Evolutionary conservation across 129 eudicot genomes (phyloP).

Genomic region (Scalesia atractyloides): DNA sequence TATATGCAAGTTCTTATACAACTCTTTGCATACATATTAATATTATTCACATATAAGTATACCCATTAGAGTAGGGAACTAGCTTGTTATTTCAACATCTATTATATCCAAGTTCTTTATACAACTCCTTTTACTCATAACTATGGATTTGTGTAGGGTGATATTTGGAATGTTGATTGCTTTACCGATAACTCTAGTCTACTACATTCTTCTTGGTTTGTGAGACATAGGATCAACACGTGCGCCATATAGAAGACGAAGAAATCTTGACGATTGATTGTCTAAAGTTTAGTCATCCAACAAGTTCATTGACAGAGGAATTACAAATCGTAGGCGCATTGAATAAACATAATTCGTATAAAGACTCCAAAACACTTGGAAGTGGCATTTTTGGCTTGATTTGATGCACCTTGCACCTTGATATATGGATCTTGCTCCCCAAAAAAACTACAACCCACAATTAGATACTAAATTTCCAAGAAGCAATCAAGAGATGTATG

Average conservation of each 20-base stretch:
- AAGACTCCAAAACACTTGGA: conserved; percentile 29
- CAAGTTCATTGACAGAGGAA: conserved; percentile 20
- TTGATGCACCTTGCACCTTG: conserved; percentile 29
- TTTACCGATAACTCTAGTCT: conserved; percentile 77
- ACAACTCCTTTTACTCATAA: not conserved
- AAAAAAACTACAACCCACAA: conserved; percentile 11
- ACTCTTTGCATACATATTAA: too few species aligned
- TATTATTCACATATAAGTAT: too few species aligned
- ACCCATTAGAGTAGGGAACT: too few species aligned
- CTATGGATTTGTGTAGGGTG: conserved; percentile 46
- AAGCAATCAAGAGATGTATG: conserved; percentile 18
- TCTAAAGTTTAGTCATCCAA: not conserved
- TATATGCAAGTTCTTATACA: not conserved
- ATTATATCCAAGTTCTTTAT: too few species aligned
- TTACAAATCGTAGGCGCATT: conserved; percentile 12
- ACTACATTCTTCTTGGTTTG: conserved; percentile 85
- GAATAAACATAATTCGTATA: conserved; percentile 22
- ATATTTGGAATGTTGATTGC: conserved; percentile 97
- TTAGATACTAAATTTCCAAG: conserved; percentile 25
- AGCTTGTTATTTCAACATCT: too few species aligned
- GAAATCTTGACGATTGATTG: too few species aligned
- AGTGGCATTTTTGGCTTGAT: conserved; percentile 30
- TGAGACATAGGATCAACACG: conserved; percentile 29
- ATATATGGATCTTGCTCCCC: conserved; percentile 39
- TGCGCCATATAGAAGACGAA: not conserved